Conservation (phyloP, 495 filamentous ascomycete genomes). For the Neurospora tetraspora region DNA sequence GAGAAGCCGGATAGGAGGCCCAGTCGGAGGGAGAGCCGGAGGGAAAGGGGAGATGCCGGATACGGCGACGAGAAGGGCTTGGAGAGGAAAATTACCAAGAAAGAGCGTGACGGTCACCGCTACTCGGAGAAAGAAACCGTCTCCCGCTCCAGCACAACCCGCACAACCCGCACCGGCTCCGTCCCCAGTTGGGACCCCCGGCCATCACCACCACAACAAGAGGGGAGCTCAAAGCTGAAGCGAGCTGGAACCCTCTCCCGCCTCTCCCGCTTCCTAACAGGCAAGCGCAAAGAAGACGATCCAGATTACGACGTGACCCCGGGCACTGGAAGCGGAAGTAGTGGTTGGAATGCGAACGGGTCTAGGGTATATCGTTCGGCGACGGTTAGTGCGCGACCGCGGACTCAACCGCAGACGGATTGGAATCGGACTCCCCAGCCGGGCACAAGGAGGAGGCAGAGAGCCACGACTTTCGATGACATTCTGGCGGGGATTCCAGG, state of each 20-base stretch:
- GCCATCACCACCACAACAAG: background rate
- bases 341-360: background rate
- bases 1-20: background rate
- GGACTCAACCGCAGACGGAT: background rate
- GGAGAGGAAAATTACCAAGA: background rate
- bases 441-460: background rate
- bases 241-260: conserved; percentile 4
- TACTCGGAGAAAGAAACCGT: background rate
- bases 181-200: background rate
- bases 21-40: background rate
- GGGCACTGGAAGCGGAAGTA: background rate
- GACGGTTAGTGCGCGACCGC: background rate
- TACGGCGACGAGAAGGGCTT: background rate
- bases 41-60: background rate
- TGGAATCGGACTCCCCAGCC: background rate
- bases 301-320: background rate
- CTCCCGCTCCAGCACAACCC: background rate
- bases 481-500: conserved; percentile 4
- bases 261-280: conserved; percentile 1
- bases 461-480: conserved; percentile 14
- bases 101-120: background rate
- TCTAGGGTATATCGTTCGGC: background rate
- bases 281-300: background rate
- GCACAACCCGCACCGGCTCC: background rate
- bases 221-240: background rate